Evolutionary conservation across 768 basidiomycete genomes (phyloP).

Genomic region (Lentinula guzmanii): DNA sequence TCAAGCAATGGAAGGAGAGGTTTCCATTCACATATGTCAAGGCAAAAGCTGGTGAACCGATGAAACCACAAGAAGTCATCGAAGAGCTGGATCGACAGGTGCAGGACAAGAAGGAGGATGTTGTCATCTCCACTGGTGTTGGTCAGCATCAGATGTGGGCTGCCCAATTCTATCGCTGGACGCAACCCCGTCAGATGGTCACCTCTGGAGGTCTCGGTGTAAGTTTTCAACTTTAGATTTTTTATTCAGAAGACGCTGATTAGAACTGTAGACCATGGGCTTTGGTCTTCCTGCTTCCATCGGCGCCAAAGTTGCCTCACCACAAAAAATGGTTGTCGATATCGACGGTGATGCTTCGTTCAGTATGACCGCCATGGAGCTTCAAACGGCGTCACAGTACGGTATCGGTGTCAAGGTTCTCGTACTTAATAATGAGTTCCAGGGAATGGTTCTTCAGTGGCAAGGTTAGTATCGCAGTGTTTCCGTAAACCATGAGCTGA

Average conservation of each 20-base stretch:
- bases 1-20: conserved; percentile 76
- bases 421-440: conserved; percentile 93
- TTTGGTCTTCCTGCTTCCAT: no score
- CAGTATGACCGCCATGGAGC: conserved; percentile 99
- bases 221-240: conserved; percentile 28
- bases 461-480: conserved; percentile 55
- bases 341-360: conserved; percentile 98
- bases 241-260: no score
- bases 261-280: no score
- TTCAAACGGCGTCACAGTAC: conserved; percentile 88
- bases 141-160: no score
- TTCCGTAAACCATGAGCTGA: neutral
- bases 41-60: conserved; percentile 52
- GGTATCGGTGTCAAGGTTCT: conserved; percentile 93
- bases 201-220: conserved; percentile 94
- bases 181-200: conserved; percentile 57
- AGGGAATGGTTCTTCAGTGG: conserved; percentile 99
- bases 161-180: no score
- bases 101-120: conserved; percentile 75
- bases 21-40: conserved; percentile 89
- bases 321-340: no score
- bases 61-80: conserved; percentile 97
- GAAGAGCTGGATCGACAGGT: conserved; percentile 85
- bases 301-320: no score
- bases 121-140: conserved; percentile 29